Evolutionary conservation across 1,284 basidiomycete species (phyloP).

Genomic region (Rhodotorula sp.): DNA sequence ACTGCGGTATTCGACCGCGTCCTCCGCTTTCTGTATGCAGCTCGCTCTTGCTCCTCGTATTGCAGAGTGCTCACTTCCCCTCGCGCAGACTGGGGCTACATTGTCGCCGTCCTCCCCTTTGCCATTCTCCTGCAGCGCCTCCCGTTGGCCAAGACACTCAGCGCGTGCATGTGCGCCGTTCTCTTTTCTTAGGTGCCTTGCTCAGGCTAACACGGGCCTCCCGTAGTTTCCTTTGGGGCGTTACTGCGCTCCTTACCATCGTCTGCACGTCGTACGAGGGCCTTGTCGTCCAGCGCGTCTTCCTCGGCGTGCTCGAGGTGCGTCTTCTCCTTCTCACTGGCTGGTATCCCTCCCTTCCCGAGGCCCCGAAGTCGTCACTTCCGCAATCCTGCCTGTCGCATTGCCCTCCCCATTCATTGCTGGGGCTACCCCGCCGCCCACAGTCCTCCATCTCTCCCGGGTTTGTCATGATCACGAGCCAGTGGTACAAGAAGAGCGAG

Average conservation of each 20-base stretch:
- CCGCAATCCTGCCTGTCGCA: neutral
- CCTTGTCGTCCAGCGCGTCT: slow-evolving; percentile 56
- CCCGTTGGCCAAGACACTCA: slow-evolving; percentile 52
- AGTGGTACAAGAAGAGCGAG: slow-evolving; percentile 56
- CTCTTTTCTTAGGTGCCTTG: neutral
- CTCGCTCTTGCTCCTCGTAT: neutral
- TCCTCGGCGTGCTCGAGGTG: slow-evolving; percentile 54
- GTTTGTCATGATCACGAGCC: slow-evolving; percentile 56
- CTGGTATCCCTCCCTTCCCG: too few relatives aligned
- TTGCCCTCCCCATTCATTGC: neutral
- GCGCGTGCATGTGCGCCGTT: slow-evolving; percentile 43
- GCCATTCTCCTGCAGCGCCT: slow-evolving; percentile 55
- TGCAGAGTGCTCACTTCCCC: neutral
- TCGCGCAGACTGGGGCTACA: slow-evolving; percentile 18
- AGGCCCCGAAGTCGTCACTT: too few relatives aligned
- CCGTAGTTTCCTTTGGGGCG: slow-evolving; percentile 54
- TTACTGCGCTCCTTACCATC: slow-evolving; percentile 56
- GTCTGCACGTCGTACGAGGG: slow-evolving; percentile 54
- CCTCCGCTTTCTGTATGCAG: slow-evolving; percentile 49
- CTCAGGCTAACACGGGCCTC: neutral
- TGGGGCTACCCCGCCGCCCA: too few relatives aligned
- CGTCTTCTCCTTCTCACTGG: neutral
- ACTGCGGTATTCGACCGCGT: slow-evolving; percentile 51
- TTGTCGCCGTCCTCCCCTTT: slow-evolving; percentile 52
- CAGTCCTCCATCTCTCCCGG: slow-evolving; percentile 56